phyloP scores from a whole-genome alignment of 805 yeast genomes.

The Pichia heedii region DNA sequence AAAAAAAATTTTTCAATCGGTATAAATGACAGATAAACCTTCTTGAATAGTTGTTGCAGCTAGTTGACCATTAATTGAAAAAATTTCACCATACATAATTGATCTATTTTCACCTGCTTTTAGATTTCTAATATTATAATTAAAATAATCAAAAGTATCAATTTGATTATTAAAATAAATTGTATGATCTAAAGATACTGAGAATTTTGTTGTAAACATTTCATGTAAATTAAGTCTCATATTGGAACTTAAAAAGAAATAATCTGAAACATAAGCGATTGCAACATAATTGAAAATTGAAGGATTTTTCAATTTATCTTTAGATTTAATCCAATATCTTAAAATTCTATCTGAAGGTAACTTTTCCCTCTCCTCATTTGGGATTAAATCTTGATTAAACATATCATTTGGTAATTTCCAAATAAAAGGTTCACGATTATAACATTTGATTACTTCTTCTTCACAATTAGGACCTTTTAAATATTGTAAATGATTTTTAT shows the following conservation, averaged over 20 bases:
- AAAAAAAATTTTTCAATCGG: too few relatives aligned
- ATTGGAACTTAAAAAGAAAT: slow-evolving; percentile 42
- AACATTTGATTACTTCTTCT: slow-evolving; percentile 18
- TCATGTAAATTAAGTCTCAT: slow-evolving; percentile 43
- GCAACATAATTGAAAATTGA: slow-evolving; percentile 44
- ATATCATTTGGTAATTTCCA: slow-evolving; percentile 27
- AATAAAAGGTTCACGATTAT: slow-evolving; percentile 25
- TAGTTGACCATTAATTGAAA: slow-evolving; percentile 37
- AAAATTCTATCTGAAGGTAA: slow-evolving; percentile 20
- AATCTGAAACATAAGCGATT: slow-evolving; percentile 51
- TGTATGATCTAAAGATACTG: slow-evolving; percentile 58
- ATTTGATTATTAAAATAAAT: slow-evolving; percentile 55
- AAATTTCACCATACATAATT: slow-evolving; percentile 51
- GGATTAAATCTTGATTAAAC: slow-evolving; percentile 23
- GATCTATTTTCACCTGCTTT: slow-evolving; percentile 45
- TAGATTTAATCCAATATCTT: slow-evolving; percentile 26
- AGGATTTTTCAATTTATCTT: slow-evolving; percentile 18
- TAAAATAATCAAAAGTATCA: slow-evolving; percentile 36
- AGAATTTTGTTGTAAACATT: slow-evolving; percentile 37
- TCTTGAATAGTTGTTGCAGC: slow-evolving; percentile 60
- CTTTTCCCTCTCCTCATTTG: slow-evolving; percentile 12
- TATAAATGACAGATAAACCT: slow-evolving; percentile 37
- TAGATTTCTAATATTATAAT: slow-evolving; percentile 38
- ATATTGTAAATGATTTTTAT: slow-evolving; percentile 18
- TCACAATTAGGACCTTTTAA: slow-evolving; percentile 15